phyloP scores from a whole-genome alignment of 192 early-diverging fungal genomes.

The Coemansia sp. region DNA sequence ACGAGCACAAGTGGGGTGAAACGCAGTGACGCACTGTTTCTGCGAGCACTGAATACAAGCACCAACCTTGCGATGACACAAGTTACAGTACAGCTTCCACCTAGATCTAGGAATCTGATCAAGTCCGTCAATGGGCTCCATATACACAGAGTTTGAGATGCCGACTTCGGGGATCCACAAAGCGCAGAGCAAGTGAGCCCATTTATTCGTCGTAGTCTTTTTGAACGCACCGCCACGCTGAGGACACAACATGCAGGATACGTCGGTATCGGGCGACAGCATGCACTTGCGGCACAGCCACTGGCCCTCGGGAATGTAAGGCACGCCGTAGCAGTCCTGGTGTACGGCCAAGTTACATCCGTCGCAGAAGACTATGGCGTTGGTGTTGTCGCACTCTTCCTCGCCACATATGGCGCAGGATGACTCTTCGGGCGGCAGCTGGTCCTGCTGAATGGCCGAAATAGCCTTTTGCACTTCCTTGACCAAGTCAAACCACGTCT shows the following conservation, averaged over 20 bases:
- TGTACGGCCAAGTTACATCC: slow-evolving; percentile 99
- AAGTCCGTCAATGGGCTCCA: slow-evolving; percentile 97
- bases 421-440: slow-evolving; percentile 77
- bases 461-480: slow-evolving; percentile 80
- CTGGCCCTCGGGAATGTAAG: slow-evolving; percentile 98
- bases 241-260: slow-evolving; percentile 92
- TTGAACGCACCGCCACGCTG: slow-evolving; percentile 95
- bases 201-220: slow-evolving; percentile 88
- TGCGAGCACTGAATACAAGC: slow-evolving; percentile 96
- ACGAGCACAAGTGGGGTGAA: slow-evolving; percentile 93
- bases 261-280: slow-evolving; percentile 88
- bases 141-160: slow-evolving; percentile 88
- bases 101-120: slow-evolving; percentile 87
- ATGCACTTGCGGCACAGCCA: slow-evolving; percentile 99
- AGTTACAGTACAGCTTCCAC: slow-evolving; percentile 86
- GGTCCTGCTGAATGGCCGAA: slow-evolving; percentile 58
- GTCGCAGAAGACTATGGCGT: slow-evolving; percentile 99
- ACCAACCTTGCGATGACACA: slow-evolving; percentile 82
- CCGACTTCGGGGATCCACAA: slow-evolving; percentile 96
- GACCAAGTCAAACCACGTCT: slow-evolving; percentile 95
- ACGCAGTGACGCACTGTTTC: slow-evolving; percentile 86
- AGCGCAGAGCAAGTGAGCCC: slow-evolving; percentile 96
- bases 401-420: slow-evolving; percentile 96
- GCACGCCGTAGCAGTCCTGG: slow-evolving; percentile 99
- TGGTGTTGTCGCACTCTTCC: slow-evolving; percentile 99